phyloP scores from a whole-genome alignment of 1,284 basidiomycete genomes.

The Exobasidium cylindrosporum region DNA sequence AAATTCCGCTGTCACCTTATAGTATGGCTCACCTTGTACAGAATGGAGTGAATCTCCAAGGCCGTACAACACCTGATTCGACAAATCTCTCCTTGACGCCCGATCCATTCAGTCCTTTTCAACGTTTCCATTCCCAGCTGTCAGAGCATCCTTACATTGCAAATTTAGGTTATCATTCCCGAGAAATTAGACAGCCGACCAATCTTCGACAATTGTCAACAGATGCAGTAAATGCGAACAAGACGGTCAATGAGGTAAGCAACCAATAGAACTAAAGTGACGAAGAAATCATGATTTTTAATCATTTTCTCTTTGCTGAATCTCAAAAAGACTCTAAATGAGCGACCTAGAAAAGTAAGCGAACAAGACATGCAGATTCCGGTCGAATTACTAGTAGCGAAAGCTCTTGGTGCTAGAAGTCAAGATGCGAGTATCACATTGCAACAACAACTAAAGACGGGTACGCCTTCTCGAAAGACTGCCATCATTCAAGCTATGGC shows the following conservation, averaged over 20 bases:
- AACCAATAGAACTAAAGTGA: no score
- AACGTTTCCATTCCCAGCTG: neutral
- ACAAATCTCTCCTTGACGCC: neutral
- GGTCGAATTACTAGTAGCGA: neutral
- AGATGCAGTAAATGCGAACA: neutral
- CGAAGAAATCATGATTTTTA: neutral
- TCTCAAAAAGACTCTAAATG: no score
- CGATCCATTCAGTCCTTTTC: neutral
- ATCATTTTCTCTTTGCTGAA: no score
- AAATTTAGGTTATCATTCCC: neutral
- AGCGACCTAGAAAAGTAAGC: neutral
- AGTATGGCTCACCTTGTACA: neutral
- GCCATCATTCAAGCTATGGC: conserved; percentile 33
- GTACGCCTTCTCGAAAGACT: conserved; percentile 16
- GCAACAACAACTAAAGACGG: conserved; percentile 47
- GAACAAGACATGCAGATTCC: neutral
- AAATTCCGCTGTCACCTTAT: neutral
- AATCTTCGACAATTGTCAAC: neutral
- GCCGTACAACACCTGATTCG: neutral
- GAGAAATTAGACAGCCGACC: no score
- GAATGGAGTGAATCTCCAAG: neutral
- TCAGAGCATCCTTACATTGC: neutral
- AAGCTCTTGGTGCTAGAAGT: conserved; percentile 8
- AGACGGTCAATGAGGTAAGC: neutral
- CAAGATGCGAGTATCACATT: conserved; percentile 42